Evolutionary conservation across 2,329 filamentous ascomycete genomes (phyloP).

Genomic region (Claviceps purpurea): DNA sequence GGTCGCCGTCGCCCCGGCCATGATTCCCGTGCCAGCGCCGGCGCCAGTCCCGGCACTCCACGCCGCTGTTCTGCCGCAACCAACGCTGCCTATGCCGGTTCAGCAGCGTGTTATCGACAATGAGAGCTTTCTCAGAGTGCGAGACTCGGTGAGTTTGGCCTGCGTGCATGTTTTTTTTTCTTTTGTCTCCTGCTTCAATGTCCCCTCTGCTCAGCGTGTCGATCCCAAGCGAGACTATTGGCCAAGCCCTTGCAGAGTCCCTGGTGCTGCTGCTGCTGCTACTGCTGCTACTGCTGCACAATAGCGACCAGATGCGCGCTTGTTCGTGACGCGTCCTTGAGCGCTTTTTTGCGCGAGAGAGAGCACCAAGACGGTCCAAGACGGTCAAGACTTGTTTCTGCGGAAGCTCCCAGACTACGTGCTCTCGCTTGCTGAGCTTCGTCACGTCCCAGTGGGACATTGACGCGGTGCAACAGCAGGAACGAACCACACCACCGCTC

Average conservation of each 20-base stretch:
- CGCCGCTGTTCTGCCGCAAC: slow-evolving; percentile 5
- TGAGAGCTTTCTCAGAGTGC: slow-evolving; percentile 65
- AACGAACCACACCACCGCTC: neutral
- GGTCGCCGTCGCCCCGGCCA: slow-evolving; percentile 18
- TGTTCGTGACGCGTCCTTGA: too few relatives aligned
- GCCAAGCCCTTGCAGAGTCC: neutral
- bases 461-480: slow-evolving; percentile 1
- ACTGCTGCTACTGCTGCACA: neutral
- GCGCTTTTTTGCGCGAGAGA: too few relatives aligned
- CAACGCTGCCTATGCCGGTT: slow-evolving; percentile 8
- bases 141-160: slow-evolving; percentile 58
- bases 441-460: neutral
- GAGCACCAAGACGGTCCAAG: too few relatives aligned
- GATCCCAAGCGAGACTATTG: neutral
- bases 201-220: neutral
- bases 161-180: slow-evolving; percentile 6
- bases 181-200: neutral
- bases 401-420: too few relatives aligned
- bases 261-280: neutral
- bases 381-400: too few relatives aligned
- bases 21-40: slow-evolving; percentile 5
- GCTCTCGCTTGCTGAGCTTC: neutral
- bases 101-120: slow-evolving; percentile 42
- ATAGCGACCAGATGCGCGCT: neutral
- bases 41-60: neutral